These are phyloP conservation scores for Cladosporium sp. DNA, from an alignment of 2,329 filamentous ascomycete genomes.

Conservation along the genomic window DNA sequence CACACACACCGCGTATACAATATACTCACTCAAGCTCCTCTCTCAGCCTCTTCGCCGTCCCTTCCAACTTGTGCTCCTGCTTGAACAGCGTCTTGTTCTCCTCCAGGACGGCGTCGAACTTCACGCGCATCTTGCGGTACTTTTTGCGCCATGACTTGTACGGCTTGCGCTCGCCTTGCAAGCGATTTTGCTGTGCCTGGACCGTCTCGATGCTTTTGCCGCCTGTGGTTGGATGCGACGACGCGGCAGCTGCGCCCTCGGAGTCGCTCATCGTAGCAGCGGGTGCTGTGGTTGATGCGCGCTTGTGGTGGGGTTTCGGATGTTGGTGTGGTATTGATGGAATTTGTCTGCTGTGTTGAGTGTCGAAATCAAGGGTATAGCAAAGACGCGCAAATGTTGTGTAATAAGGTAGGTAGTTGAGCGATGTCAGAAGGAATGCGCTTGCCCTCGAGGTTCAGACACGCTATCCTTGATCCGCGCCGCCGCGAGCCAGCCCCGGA, in stretches of 20 bases:
- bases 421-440: conserved; percentile 2
- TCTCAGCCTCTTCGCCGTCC: conserved; percentile 78
- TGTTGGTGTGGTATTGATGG: not conserved
- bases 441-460: not conserved
- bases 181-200: conserved; percentile 20
- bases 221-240: conserved; percentile 26
- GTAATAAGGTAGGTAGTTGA: not conserved
- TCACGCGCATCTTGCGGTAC: conserved; percentile 85
- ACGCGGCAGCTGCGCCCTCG: conserved; percentile 31
- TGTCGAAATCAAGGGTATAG: not conserved
- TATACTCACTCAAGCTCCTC: conserved; percentile 84
- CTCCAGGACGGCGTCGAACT: conserved; percentile 75
- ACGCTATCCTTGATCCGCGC: not conserved
- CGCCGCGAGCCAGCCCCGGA: not conserved
- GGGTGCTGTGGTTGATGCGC: not conserved
- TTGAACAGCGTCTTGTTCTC: conserved; percentile 81
- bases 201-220: conserved; percentile 25
- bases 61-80: conserved; percentile 76
- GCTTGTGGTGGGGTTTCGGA: not conserved
- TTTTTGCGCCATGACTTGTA: conserved; percentile 66
- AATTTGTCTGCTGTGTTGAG: not conserved
- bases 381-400: not conserved
- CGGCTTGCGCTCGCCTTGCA: conserved; percentile 26
- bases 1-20: not conserved
- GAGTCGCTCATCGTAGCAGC: conserved; percentile 32